A percentile compares a stretch with the other conserved stretches of the same genome.
phyloP scores from a whole-genome alignment of 2,329 filamentous ascomycete species.

The Aspergillus piperis region DNA sequence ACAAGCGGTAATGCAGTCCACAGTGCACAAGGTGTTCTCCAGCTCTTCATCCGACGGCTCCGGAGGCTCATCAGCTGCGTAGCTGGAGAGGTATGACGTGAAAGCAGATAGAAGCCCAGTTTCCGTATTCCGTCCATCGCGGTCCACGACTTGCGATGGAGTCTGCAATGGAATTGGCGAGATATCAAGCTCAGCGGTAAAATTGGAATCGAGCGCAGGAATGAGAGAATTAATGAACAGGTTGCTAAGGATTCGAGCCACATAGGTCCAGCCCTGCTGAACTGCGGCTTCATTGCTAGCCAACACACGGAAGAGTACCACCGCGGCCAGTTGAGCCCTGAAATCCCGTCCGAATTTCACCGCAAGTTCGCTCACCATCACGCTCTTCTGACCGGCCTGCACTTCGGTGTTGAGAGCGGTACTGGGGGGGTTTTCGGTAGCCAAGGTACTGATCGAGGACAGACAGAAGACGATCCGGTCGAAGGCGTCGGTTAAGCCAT shows the following conservation, averaged over 20 bases:
- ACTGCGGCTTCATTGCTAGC: conserved; percentile 80
- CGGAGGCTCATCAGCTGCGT: conserved; percentile 94
- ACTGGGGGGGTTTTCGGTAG: conserved; percentile 72
- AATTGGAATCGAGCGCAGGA: conserved; percentile 71
- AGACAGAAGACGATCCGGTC: conserved; percentile 92
- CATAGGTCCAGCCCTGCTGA: conserved; percentile 59
- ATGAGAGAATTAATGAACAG: conserved; percentile 94
- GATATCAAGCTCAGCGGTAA: conserved; percentile 68
- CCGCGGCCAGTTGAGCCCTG: conserved; percentile 86
- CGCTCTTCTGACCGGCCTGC: conserved; percentile 83
- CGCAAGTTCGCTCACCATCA: conserved; percentile 98
- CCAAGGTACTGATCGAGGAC: conserved; percentile 85
- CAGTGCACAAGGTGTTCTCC: conserved; percentile 89
- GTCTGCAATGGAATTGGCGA: conserved; percentile 84
- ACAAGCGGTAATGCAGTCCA: conserved; percentile 91
- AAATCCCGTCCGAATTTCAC: conserved; percentile 94
- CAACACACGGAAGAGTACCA: conserved; percentile 92
- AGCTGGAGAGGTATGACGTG: conserved; percentile 96
- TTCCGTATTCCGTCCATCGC: conserved; percentile 74
- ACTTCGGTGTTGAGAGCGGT: conserved; percentile 94
- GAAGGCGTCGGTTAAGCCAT: conserved; percentile 79
- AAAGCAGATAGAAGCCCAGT: conserved; percentile 90
- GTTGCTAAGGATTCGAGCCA: conserved; percentile 90
- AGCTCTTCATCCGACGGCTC: conserved; percentile 97
- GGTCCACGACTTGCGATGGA: conserved; percentile 89